Evolutionary conservation across 805 yeast genomes (phyloP), one percentile per base, ranked within the genome.

Genomic region (Wickerhamomyces rabaulensis): DNA sequence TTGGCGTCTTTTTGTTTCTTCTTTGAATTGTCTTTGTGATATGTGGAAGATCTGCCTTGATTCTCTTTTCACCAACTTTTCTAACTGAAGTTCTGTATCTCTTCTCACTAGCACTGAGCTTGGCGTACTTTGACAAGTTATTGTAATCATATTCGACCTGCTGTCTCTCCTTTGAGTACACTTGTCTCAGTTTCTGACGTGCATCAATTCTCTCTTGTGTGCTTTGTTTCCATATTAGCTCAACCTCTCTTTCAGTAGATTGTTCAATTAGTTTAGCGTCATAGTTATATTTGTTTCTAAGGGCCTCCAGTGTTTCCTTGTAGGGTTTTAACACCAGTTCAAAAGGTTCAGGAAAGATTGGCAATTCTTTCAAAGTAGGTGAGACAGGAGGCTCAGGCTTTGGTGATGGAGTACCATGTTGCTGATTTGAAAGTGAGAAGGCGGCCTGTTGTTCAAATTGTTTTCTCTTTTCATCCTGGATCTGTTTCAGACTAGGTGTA

Each of bases 341-440:
- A 43, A 62, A 61, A 1, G 57, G 42, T 9, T 54, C 57, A 9
- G 57, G 45, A 39, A 60, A 59, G 1, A 58, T 50, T 0, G 61
- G 60, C 1, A 59, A 8, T 2, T 46, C 37, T 3, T 39, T 47
- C 21, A 52, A 42, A 15, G 20, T 40, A 3, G 60, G 54, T 1
- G 59, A 50, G 2, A 25, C 36, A 6, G 52, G 51, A 0, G 44
- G 40, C 9, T 47, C 43, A 3, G 57, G 56, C 12, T 19, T n/a
- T 20, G 39, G 25, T 6, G 25, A 36, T 8, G 39, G 20, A 4
- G 39, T 9, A 20, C 22, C 22, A 19, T 17, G n/a, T 9, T 19
- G 15, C 3, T 19, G 23, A 19, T 19, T 6, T 13, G 25, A 36
- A 8, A 9, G 12, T 20, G 23, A 17, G 2, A 36, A 19, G 8